These are phyloP conservation scores for Coniochaeta pulveracea DNA, from an alignment of 2,329 filamentous ascomycete species.

Conservation along the genomic window DNA sequence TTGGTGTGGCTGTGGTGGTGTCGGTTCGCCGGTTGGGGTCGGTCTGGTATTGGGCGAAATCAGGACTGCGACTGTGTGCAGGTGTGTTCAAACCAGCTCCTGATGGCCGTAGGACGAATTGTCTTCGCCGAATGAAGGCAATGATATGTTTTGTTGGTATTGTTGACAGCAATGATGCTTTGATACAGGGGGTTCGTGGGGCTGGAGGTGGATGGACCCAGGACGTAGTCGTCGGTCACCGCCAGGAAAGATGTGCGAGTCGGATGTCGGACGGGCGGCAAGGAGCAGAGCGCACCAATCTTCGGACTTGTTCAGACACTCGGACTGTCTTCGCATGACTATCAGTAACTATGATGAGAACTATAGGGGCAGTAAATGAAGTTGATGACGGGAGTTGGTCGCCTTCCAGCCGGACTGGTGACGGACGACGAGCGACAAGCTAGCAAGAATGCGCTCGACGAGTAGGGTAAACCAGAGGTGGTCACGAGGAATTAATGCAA, in stretches of 20 bases:
- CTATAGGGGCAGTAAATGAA: neutral
- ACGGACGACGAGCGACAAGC: neutral
- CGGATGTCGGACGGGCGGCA: neutral
- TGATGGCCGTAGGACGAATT: too few relatives aligned
- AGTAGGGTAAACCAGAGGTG: neutral
- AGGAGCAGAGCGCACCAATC: neutral
- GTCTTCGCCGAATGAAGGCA: too few relatives aligned
- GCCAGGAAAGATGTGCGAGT: neutral
- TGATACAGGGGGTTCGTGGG: too few relatives aligned
- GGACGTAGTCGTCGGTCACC: conserved; percentile 2
- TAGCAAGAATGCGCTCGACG: neutral
- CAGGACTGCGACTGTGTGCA: too few relatives aligned
- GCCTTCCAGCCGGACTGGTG: neutral
- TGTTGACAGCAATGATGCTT: too few relatives aligned
- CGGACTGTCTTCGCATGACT: neutral
- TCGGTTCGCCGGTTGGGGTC: too few relatives aligned
- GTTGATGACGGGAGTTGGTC: neutral
- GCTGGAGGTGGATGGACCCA: neutral
- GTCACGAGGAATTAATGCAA: conserved; percentile 7
- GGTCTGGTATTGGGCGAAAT: too few relatives aligned
- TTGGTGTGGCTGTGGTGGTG: too few relatives aligned
- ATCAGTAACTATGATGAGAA: neutral
- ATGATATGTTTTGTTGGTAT: too few relatives aligned
- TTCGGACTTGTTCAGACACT: neutral
- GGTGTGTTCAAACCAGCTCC: too few relatives aligned